Evolutionary conservation across 345 rosid genomes (phyloP).

Genomic region (Stellera chamaejasme): DNA sequence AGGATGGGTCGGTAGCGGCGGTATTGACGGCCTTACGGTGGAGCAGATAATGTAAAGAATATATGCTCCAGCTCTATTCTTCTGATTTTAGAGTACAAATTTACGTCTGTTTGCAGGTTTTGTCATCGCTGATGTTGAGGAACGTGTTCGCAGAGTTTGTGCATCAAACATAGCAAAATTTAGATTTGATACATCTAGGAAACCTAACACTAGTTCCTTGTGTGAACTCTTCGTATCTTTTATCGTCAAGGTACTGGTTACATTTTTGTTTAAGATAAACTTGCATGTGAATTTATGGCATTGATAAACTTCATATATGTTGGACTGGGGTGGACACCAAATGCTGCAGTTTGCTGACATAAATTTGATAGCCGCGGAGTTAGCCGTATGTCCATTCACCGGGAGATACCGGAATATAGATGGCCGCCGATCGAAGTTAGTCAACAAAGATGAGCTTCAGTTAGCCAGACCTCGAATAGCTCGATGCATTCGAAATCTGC

Average conservation of each 20-base stretch:
- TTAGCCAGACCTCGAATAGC: slow-evolving; percentile 33
- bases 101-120: slow-evolving; percentile 32
- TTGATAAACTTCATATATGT: neutral
- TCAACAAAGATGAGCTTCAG: slow-evolving; percentile 41
- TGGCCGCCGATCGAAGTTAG: slow-evolving; percentile 44
- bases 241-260: slow-evolving; percentile 51
- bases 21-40: too few species aligned
- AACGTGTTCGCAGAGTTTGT: slow-evolving; percentile 35
- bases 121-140: slow-evolving; percentile 53
- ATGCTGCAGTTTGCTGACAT: slow-evolving; percentile 51
- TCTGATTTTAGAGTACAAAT: too few species aligned
- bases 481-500: slow-evolving; percentile 4
- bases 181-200: slow-evolving; percentile 32
- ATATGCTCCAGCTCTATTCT: too few species aligned
- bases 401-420: slow-evolving; percentile 61
- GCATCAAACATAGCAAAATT: slow-evolving; percentile 45
- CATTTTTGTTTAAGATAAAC: too few species aligned
- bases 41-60: too few species aligned
- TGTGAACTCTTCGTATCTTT: slow-evolving; percentile 69
- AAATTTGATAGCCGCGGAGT: slow-evolving; percentile 34
- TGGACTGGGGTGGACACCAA: neutral
- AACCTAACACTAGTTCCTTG: slow-evolving; percentile 49
- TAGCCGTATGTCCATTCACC: slow-evolving; percentile 68
- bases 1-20: too few species aligned
- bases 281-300: too few species aligned